Base-by-base conservation (phyloP, 805 yeast genomes). In the Helenozyma baotianmanensis region DNA sequence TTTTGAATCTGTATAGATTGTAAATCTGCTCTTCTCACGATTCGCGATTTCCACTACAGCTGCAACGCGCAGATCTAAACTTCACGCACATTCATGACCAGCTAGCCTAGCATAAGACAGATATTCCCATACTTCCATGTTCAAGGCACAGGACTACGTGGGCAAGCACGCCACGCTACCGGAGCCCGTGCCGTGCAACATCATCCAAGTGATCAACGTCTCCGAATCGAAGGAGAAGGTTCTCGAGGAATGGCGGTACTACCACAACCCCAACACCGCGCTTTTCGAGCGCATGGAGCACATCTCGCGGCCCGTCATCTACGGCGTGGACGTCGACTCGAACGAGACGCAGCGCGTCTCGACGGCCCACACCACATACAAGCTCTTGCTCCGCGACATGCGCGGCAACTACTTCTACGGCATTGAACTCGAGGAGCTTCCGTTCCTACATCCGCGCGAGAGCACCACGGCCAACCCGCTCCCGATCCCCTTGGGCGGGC, bases 361-460 rank as follows among this genome's bases (percentile, higher is more conserved):
- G 3, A 9, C 28, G 5, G 11, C 34, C 7, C 32, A 31, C 16
- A 44, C 40, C 9, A 56, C 68, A 1, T 80, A 61, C 50, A 80
- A 79, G 42, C 53, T 83, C 14, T 70, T 79, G 0, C 51, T 83
- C 19, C 79, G 74, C 48, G 87, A 79, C 42, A 50, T 60, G 9
- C 39, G 42, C 12, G 78, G 79, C 3, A 69, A 71, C 27, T 51
- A 70, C 12, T 64, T 72, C 35, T 80, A 66, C 49, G 92, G 77
- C 0, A 64, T 78, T 26, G 88, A 81, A 46, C 45, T 65, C 12
- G 76, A 72, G 32, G 70, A 72, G 23, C 45, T 82, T 23, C 53
- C 64, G 1, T 79, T 80, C 55, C 49, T 78, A 23, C 51, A 66
- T 23, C 48, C 35, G 34, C 58, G 33, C 21, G 39, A 4, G 34